Evolutionary conservation across 148 eudicot genomes (phyloP).

Genomic region (Diospyros kaki): DNA sequence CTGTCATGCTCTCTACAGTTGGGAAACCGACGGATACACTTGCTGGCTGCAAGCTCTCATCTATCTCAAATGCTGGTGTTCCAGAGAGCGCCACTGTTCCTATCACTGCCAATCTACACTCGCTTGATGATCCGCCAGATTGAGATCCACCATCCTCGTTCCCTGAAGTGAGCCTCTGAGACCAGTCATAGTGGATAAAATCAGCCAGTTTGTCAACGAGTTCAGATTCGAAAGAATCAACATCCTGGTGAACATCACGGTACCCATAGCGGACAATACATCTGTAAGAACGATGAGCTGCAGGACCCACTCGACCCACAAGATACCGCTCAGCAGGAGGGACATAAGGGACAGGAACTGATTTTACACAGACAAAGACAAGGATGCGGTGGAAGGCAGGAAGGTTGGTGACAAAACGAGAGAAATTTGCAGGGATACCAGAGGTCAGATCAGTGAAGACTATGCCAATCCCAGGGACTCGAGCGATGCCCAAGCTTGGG

Average conservation of each 20-base stretch:
- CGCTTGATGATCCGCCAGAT: conserved; percentile 33
- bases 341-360: conserved; percentile 78
- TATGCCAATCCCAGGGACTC: conserved; percentile 89
- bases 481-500: conserved; percentile 75
- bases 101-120: conserved; percentile 49
- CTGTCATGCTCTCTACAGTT: conserved; percentile 46
- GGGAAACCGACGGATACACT: conserved; percentile 65
- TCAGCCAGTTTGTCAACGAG: conserved; percentile 55
- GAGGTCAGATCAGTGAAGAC: conserved; percentile 85
- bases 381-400: conserved; percentile 84
- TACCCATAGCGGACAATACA: conserved; percentile 90
- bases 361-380: conserved; percentile 81
- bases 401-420: conserved; percentile 87
- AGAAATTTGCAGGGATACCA: conserved; percentile 86
- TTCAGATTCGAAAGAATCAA: conserved; percentile 78
- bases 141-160: conserved; percentile 25
- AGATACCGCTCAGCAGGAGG: conserved; percentile 77
- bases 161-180: conserved; percentile 20
- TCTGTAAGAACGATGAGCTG: conserved; percentile 67
- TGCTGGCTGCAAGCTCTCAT: conserved; percentile 47
- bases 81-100: conserved; percentile 42
- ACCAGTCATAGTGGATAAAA: conserved; percentile 73
- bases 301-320: conserved; percentile 83
- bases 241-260: conserved; percentile 90
- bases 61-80: conserved; percentile 44